Evolutionary conservation across 225 moss, liverwort and hornwort genomes (phyloP).

Genomic region (Physcomitrellopsis africana): DNA sequence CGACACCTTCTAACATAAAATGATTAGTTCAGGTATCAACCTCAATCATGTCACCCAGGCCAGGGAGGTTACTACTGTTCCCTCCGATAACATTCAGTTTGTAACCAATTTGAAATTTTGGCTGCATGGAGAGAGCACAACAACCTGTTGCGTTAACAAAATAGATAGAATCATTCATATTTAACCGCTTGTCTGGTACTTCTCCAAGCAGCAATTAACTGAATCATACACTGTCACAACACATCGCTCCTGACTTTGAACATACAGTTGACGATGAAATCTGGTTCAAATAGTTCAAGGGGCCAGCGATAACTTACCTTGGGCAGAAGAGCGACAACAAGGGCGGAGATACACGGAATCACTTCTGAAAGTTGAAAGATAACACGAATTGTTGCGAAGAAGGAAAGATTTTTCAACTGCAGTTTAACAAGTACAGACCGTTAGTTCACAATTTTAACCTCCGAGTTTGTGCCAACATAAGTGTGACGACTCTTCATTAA

Average conservation of each 20-base stretch:
- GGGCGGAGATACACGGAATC: no score
- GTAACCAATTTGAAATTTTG: slow-evolving; percentile 85
- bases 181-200: slow-evolving; percentile 3
- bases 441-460: not conserved
- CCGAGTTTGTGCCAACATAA: slow-evolving; percentile 2
- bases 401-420: no score
- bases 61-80: slow-evolving; percentile 79
- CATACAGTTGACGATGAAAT: not conserved
- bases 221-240: no score
- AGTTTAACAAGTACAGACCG: no score
- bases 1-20: not conserved
- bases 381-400: no score
- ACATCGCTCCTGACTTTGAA: no score
- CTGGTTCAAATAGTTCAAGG: not conserved
- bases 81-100: slow-evolving; percentile 91
- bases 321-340: no score
- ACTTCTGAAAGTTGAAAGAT: no score
- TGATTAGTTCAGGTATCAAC: slow-evolving; percentile 39
- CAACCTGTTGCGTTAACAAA: not conserved
- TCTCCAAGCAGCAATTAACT: not conserved
- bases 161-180: not conserved
- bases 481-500: not conserved
- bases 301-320: no score
- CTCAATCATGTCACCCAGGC: slow-evolving; percentile 88
- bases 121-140: slow-evolving; percentile 58